Conservation (phyloP, 1,284 basidiomycete genomes). For the Pseudozyma sp. region DNA sequence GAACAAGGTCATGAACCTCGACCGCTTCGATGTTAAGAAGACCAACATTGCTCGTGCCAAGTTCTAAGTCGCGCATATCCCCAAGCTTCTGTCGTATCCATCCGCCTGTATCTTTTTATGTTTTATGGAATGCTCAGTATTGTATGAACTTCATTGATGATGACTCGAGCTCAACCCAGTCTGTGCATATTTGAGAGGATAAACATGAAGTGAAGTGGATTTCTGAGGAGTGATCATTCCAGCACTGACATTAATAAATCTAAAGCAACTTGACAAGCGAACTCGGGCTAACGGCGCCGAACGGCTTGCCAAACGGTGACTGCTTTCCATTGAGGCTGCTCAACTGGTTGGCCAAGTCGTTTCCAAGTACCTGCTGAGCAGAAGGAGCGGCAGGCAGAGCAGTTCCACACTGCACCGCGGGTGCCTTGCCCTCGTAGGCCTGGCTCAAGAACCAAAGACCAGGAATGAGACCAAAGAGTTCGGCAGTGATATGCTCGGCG, state of each 20-base stretch:
- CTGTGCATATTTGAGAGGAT: too few relatives aligned
- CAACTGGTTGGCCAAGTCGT: slow-evolving; percentile 31
- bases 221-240: too few relatives aligned
- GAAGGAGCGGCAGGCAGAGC: slow-evolving; percentile 7
- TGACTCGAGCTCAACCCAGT: too few relatives aligned
- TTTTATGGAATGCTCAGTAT: too few relatives aligned
- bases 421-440: slow-evolving; percentile 35
- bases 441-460: slow-evolving; percentile 39
- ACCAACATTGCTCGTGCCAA: slow-evolving; percentile 41
- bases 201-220: too few relatives aligned
- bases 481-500: slow-evolving; percentile 48
- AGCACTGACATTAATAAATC: too few relatives aligned
- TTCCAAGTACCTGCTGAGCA: slow-evolving; percentile 25
- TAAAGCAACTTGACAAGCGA: too few relatives aligned
- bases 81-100: too few relatives aligned
- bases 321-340: slow-evolving; percentile 15
- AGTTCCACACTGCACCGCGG: slow-evolving; percentile 41
- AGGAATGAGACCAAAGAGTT: slow-evolving; percentile 38
- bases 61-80: slow-evolving; percentile 11
- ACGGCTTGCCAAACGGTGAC: slow-evolving; percentile 19
- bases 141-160: too few relatives aligned
- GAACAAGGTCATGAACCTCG: slow-evolving; percentile 51
- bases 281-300: neutral
- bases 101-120: too few relatives aligned
- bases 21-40: slow-evolving; percentile 48